Evolutionary conservation across 345 rosid genomes (phyloP), one percentile per base, ranked within the genome.

Genomic region (Cardamine chenopodiifolia): DNA sequence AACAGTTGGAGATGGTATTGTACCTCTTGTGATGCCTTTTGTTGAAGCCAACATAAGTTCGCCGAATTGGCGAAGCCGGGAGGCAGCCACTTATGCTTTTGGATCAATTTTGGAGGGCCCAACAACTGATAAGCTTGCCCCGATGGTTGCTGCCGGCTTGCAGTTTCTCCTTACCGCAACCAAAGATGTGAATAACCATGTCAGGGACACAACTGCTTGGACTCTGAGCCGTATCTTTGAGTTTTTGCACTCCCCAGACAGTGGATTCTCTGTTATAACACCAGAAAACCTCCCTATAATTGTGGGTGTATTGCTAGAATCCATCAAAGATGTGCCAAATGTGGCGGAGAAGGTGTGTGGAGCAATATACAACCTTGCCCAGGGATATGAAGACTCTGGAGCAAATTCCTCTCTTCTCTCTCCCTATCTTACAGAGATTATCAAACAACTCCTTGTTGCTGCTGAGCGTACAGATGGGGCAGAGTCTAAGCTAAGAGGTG

Each of bases 21-120:
- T 95, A 67, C 90, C 93, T 60, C 90, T 94, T 59, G 99, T 92
- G 55, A 89, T 90, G 93, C 97, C 97, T 47, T 95, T 92, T 66
- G 93, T 92, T 59, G 96, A 95, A 81, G 74, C 74, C 25, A 89
- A 92, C 81, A 92, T 95, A 58, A 66, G 65, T 70, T 86, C 82
- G 71, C 85, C 84, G 25, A 88, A 95, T 57, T 95, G 97, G 99
- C 90, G 12, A 63, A 83, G 86, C 77, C 88, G 97, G 58, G 99
- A 95, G 80, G 97, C 99, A 35, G 97, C 97, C 22, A 95, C 97
- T 44, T 95, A 74, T 76, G 97, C 97, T 37, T 92, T 95, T 86
- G 97, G 99, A 60, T 95, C 97, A 23, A 84, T 95, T 63, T 85
- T 91, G 72, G 99, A 95, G 70, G 99, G 97, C 20, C 99, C 99